Evolutionary conservation across 2,329 filamentous ascomycete genomes (phyloP), one percentile per base, ranked within the genome.

Genomic region (Chaetomium globosum): DNA sequence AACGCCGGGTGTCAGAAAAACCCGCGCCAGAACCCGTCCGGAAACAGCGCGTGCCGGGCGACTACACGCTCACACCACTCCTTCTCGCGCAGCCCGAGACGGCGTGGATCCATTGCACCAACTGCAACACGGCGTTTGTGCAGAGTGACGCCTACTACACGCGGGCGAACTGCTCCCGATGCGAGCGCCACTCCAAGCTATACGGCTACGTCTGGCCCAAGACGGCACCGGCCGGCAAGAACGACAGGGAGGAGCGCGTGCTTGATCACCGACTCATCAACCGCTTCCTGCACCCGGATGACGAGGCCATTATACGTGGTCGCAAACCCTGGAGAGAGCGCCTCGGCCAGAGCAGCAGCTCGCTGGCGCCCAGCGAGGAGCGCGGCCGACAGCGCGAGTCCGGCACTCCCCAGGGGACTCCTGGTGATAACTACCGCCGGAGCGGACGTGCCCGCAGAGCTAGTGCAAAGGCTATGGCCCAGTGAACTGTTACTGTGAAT

Each of bases 201-300:
- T 99, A 98, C 75, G 96, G 96, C 0, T 97, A 91, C 74, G 83
- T 90, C 64, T 99, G 95, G 95, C 95, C 95, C 6, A 97, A 99
- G 80, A 98, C 95, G 0, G 90, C 97, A 66, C 89, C 84, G 67
- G 87, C 89, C 30, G 91, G 91, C 0, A 86, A 87, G 19, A 77
- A 85, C 23, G 95, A 98, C 74, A 88, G 85, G 64, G 87, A 89
- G 70, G 84, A 88, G 74, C 79, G 87, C 10, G 81, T 96, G 0
- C 82, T 95, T 66, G 94, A 98, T 74, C 93, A 97, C 74, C 84
- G 94, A n/a, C 88, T 84, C 0, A 85, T 98, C 3, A 91, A 97
- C 76, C 89, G 94, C 0, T 97, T 97, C 73, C 79, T 97, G 6
- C 84, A 87, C 28, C 82, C 87, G 0, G 84, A 88, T 2, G 88